These are phyloP conservation scores for Podaxis sp. DNA, from an alignment of 768 basidiomycete species.

Conservation along the genomic window DNA sequence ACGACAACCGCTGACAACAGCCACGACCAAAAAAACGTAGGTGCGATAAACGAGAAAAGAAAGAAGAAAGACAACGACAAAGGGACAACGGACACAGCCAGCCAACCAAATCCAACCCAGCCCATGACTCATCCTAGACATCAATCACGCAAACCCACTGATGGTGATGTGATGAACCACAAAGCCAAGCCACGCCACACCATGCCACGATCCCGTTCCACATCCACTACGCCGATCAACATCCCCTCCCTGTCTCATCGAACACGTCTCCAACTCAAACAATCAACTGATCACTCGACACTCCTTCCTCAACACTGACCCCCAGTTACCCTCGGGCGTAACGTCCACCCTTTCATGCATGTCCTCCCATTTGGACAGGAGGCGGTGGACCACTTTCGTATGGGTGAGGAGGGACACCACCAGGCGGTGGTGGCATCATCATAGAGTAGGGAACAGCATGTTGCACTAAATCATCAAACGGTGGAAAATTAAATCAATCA, in stretches of 20 bases:
- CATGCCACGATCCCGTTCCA: neutral
- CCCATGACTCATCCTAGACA: neutral
- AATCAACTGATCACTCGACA: neutral
- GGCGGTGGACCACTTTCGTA: slow-evolving; percentile 73
- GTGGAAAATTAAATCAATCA: neutral
- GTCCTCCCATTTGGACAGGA: slow-evolving; percentile 78
- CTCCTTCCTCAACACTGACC: neutral
- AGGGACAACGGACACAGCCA: slow-evolving; percentile 18
- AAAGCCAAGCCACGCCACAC: neutral
- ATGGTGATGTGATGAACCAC: neutral
- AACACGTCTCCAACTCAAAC: neutral
- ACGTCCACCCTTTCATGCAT: slow-evolving; percentile 46
- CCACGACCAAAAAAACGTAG: slow-evolving; percentile 20
- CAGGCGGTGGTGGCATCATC: slow-evolving; percentile 80
- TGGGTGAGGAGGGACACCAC: slow-evolving; percentile 56
- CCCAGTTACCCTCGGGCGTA: neutral
- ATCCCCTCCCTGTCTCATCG: neutral
- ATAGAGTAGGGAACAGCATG: slow-evolving; percentile 87
- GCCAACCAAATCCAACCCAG: slow-evolving; percentile 1
- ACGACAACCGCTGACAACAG: neutral
- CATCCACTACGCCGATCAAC: neutral
- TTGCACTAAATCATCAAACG: slow-evolving; percentile 52
- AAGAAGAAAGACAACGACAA: slow-evolving; percentile 18
- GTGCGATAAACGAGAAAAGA: slow-evolving; percentile 7
- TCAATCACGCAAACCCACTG: neutral